Base-by-base conservation (phyloP, 257 asterid species). In the Osmanthus fragrans region DNA sequence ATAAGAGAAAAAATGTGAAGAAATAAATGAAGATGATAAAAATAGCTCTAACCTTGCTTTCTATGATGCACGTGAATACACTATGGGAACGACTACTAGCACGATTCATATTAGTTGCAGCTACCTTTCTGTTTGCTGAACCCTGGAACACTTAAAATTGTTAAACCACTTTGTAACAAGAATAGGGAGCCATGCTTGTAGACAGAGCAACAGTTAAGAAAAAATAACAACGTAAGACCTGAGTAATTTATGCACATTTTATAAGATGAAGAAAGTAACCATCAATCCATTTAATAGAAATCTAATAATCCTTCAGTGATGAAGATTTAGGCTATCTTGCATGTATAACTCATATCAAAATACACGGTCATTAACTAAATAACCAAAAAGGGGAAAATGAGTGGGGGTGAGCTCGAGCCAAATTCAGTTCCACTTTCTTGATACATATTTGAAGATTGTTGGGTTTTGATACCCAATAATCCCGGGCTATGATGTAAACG, bases 1-100 rank as follows among this genome's bases (percentile, higher is more conserved):
- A 68, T 51, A 33, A 72, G 76, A 10, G 21, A 71, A 51, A 42
- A 25, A 60, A 37, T 12, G 29, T 76, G 21, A 77, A 49, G 36
- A 81, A 77, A 30, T 58, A 33, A 73, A 71, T 19, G 5, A n/a
- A 21, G 36, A 75, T 70, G 32, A 39, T 77, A 7, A 23, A 32
- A 66, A 9, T 66, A 58, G 58, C 42, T 34, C 84, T 83, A 82
- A 96, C 99, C 96, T 93, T 92, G 82, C 98, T 96, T 87, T 96
- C 99, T 47, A 93, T 81, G 42, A 90, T 84, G 77, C 99, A 93
- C 54, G 99, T 93, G 85, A 96, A 96, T 66, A 96, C 99, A 77
- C 99, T 93, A 75, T 96, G 99, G 10, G 99, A 96, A 80, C 99
- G 97, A 85, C 99, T 96, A 86, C 99, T 96, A 70, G 98, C 98